Conservation (phyloP, 331 rosid species). For the Ulmus americana region DNA sequence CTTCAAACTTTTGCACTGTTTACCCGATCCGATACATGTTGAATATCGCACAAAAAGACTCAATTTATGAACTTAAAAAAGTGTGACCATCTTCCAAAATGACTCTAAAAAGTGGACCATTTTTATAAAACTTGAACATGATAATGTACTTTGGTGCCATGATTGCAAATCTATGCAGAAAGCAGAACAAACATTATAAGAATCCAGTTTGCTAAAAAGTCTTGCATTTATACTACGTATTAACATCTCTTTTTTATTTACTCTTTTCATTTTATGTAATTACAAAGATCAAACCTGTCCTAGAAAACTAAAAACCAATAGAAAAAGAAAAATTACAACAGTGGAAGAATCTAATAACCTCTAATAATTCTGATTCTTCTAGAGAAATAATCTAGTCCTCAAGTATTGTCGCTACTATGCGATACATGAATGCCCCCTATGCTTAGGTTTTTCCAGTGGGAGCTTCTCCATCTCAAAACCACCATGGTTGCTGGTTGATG, state of each 20-base stretch:
- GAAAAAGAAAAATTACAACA: background rate
- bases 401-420: constrained; percentile 3
- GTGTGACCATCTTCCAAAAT: too few relatives aligned
- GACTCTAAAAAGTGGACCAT: too few relatives aligned
- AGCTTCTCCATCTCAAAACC: constrained; percentile 57
- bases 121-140: too few relatives aligned
- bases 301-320: background rate
- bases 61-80: too few relatives aligned
- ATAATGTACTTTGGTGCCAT: background rate
- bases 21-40: too few relatives aligned
- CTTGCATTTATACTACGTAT: background rate
- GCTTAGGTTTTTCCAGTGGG: constrained; percentile 48
- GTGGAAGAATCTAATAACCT: constrained; percentile 2
- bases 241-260: background rate
- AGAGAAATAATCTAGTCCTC: background rate
- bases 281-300: constrained; percentile 10
- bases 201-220: background rate
- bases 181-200: background rate
- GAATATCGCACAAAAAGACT: too few relatives aligned
- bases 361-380: constrained; percentile 8
- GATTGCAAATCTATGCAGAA: background rate
- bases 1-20: too few relatives aligned
- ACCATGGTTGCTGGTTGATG: constrained; percentile 32
- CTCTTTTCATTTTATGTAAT: background rate
- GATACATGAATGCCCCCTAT: background rate